These are phyloP conservation scores for Camelina sativa DNA, from an alignment of 345 rosid species.

Conservation along the genomic window DNA sequence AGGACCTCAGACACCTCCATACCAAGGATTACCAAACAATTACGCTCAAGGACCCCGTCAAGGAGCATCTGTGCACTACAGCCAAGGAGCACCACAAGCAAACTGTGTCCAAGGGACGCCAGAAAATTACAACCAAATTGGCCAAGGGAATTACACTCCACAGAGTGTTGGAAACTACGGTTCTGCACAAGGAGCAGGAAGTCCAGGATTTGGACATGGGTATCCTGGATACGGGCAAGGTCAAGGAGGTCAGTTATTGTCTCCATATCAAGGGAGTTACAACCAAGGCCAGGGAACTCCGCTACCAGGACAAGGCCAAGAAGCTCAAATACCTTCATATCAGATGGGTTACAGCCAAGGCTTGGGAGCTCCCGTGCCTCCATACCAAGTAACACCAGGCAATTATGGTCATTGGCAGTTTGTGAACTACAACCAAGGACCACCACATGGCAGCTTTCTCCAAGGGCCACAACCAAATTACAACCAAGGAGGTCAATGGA, in stretches of 20 bases:
- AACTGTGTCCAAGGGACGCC: constrained; percentile 30
- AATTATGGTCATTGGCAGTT: constrained; percentile 47
- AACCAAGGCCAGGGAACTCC: constrained; percentile 27
- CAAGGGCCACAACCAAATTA: constrained; percentile 42
- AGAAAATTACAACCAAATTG: constrained; percentile 48
- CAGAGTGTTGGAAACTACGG: constrained; percentile 24
- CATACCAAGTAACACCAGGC: constrained; percentile 45
- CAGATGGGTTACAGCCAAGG: constrained; percentile 55
- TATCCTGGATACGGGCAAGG: constrained; percentile 35
- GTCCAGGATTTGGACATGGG: constrained; percentile 27
- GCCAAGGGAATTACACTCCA: constrained; percentile 40
- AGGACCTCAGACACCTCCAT: constrained; percentile 46
- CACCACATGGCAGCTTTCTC: constrained; percentile 35
- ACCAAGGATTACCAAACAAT: constrained; percentile 46
- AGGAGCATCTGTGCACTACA: constrained; percentile 42
- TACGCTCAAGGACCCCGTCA: constrained; percentile 22
- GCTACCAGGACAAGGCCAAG: constrained; percentile 36
- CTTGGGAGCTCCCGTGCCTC: constrained; percentile 46
- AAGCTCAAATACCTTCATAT: constrained; percentile 46
- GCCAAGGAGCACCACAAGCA: constrained; percentile 33
- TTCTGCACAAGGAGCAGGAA: constrained; percentile 22
- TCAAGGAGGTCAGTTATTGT: constrained; percentile 22
- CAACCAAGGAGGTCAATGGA: constrained; percentile 48
- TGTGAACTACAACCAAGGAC: constrained; percentile 44
- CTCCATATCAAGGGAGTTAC: constrained; percentile 46